Evolutionary conservation across 495 filamentous ascomycete species (phyloP).

Genomic region (Neurospora intermedia): DNA sequence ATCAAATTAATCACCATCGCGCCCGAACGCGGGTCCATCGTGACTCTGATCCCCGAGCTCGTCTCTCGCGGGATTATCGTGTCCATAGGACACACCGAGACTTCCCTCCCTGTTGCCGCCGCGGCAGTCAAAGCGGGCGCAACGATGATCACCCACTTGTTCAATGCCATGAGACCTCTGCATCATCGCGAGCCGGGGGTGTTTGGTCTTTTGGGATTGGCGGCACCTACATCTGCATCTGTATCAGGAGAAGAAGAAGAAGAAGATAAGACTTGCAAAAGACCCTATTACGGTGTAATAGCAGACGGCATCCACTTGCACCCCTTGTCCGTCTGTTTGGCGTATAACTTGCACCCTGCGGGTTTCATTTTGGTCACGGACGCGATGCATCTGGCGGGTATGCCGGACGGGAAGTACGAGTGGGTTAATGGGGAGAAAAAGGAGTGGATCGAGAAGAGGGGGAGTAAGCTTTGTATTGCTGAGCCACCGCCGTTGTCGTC

Average conservation of each 20-base stretch:
- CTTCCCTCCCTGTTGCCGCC: conserved; percentile 63
- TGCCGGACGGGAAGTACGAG: conserved; percentile 65
- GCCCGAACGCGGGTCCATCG: conserved; percentile 61
- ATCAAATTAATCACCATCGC: conserved; percentile 75
- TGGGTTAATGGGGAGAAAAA: conserved; percentile 70
- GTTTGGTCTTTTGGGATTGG: conserved; percentile 52
- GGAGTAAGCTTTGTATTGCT: conserved; percentile 47
- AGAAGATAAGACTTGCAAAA: too few species aligned
- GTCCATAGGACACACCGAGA: conserved; percentile 74
- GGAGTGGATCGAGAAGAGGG: conserved; percentile 48
- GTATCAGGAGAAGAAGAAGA: too few species aligned
- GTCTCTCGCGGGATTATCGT: conserved; percentile 50
- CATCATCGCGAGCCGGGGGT: conserved; percentile 79
- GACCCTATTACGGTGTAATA: conserved; percentile 46
- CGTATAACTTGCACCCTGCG: conserved; percentile 48
- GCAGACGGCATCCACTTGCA: conserved; percentile 59
- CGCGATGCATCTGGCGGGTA: conserved; percentile 54
- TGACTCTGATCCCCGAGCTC: conserved; percentile 49
- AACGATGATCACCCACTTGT: conserved; percentile 79
- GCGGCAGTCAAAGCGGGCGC: conserved; percentile 57
- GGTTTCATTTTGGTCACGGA: conserved; percentile 60
- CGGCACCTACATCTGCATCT: too few species aligned
- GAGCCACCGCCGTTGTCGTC: conserved; percentile 4
- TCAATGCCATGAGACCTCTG: conserved; percentile 81
- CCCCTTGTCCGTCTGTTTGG: conserved; percentile 51